phyloP scores from a whole-genome alignment of 257 asterid genomes.

The Avicennia marina region DNA sequence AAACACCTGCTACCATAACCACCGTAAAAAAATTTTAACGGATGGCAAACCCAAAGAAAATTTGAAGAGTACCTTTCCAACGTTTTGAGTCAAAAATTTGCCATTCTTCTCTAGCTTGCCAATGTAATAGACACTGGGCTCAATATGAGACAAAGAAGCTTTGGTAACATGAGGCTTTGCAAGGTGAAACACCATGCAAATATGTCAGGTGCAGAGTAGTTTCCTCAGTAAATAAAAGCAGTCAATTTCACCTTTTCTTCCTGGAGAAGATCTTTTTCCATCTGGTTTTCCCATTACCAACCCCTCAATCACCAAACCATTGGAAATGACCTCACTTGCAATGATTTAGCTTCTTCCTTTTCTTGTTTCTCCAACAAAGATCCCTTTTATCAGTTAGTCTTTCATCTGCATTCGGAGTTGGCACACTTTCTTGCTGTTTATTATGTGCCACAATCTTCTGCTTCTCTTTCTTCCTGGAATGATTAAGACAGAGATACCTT shows the following conservation, averaged over 20 bases:
- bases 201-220: not conserved
- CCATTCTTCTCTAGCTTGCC: constrained; percentile 82
- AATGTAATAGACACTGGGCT: constrained; percentile 71
- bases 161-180: not conserved
- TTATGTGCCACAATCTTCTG: constrained; percentile 58
- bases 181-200: not conserved
- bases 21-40: too few species aligned
- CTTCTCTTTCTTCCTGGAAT: constrained; percentile 46
- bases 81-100: constrained; percentile 66
- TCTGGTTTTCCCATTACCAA: constrained; percentile 87
- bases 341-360: constrained; percentile 44
- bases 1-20: constrained; percentile 55
- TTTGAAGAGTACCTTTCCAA: constrained; percentile 71
- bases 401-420: constrained; percentile 30
- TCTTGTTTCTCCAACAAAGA: constrained; percentile 33
- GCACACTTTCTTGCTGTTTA: constrained; percentile 38
- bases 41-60: constrained; percentile 84
- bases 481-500: constrained; percentile 11
- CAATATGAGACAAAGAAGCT: constrained; percentile 16
- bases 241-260: constrained; percentile 57
- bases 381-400: constrained; percentile 24
- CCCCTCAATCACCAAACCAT: constrained; percentile 85
- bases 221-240: not conserved
- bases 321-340: constrained; percentile 69
- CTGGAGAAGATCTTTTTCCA: constrained; percentile 78